Conservation (phyloP, 2,329 filamentous ascomycete species). For the Drechslerella dactyloides region DNA sequence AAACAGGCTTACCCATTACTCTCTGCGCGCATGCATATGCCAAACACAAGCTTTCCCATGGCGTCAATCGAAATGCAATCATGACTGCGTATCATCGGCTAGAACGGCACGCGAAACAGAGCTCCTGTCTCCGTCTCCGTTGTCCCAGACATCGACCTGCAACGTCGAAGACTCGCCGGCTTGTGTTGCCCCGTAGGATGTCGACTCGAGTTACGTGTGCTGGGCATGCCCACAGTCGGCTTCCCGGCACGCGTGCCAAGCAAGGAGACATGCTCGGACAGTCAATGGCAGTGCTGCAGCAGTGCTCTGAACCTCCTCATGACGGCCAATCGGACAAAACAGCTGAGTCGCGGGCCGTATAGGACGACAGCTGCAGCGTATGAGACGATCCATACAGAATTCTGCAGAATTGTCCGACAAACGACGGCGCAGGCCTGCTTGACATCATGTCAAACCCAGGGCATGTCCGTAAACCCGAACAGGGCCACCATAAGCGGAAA, state of each 20-base stretch:
- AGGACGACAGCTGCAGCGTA: background rate
- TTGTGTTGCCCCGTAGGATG: background rate
- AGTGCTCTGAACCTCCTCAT: too few species aligned
- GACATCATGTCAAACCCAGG: conserved; percentile 7
- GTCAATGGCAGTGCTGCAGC: background rate
- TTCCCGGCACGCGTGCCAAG: conserved; percentile 1
- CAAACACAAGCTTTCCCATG: background rate
- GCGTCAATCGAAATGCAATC: background rate
- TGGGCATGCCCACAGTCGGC: background rate
- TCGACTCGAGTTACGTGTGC: background rate
- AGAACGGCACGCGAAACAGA: background rate
- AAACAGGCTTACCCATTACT: background rate
- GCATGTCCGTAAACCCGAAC: background rate
- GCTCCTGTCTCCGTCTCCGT: conserved; percentile 1
- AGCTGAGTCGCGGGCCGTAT: conserved; percentile 4
- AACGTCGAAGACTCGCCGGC: conserved; percentile 4
- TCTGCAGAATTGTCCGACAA: background rate
- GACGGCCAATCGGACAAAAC: background rate
- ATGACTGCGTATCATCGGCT: background rate
- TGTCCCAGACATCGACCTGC: conserved; percentile 6
- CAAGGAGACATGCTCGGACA: background rate
- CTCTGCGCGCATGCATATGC: background rate
- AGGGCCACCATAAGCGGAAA: background rate
- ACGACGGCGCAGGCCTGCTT: background rate
- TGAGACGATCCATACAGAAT: background rate